These are phyloP conservation scores for Lasiodiplodia theobromae DNA, from an alignment of 2,329 filamentous ascomycete genomes.

Conservation along the genomic window DNA sequence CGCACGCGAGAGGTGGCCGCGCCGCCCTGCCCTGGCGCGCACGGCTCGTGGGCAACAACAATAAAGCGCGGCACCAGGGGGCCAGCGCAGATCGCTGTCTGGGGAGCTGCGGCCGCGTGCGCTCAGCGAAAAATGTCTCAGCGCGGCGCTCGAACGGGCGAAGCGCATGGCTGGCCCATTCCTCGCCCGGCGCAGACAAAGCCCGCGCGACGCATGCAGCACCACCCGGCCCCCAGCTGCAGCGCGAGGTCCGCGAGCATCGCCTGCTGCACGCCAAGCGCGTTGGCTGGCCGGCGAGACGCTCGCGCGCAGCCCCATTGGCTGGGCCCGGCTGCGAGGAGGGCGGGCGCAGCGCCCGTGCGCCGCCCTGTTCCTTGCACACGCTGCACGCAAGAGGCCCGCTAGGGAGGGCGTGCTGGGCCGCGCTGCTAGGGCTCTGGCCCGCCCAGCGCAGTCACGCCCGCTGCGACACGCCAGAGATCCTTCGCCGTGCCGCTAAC, in stretches of 20 bases:
- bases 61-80: not conserved
- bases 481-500: constrained; percentile 28
- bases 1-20: not conserved
- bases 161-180: constrained; percentile 18
- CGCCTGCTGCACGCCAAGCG: constrained; percentile 23
- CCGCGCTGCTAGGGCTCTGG: constrained; percentile 23
- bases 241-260: constrained; percentile 18
- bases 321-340: not conserved
- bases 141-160: constrained; percentile 12
- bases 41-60: constrained; percentile 21
- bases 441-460: constrained; percentile 22
- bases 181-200: constrained; percentile 12
- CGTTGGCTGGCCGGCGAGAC: constrained; percentile 20
- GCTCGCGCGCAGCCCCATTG: constrained; percentile 18
- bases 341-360: constrained; percentile 5
- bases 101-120: constrained; percentile 1
- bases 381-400: constrained; percentile 24
- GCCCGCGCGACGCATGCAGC: constrained; percentile 28
- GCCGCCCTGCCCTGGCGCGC: not conserved
- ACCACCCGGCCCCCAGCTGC: constrained; percentile 19
- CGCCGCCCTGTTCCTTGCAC: constrained; percentile 25
- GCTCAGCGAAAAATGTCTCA: constrained; percentile 13
- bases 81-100: not conserved
- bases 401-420: constrained; percentile 15
- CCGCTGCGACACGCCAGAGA: constrained; percentile 17